Base-by-base conservation (phyloP, 148 eudicot species). In the Camellia japonica region DNA sequence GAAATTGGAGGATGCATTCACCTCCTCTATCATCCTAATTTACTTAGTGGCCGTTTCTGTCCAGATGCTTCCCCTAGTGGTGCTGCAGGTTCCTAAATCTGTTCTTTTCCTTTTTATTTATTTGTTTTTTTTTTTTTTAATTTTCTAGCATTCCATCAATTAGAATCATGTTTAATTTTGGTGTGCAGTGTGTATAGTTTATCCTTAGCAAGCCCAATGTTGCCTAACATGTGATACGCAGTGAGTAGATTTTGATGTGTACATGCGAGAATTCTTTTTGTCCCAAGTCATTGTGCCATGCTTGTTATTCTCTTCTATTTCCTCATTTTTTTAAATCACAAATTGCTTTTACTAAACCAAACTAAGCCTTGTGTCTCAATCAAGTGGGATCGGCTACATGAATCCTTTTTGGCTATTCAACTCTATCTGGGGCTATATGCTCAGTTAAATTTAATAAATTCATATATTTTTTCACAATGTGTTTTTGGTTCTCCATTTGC, bases 51-150 rank as follows among this genome's bases (percentile, higher is more conserved):
- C 44, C 97, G 97, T 73, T 97, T 81, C 84, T 97, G 99, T 86
- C 97, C 98, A 23, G 99, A 97, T 92, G 98, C 98, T 91, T 97
- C 99, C 51, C 98, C 96, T 68, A 85, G 85, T 87, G 99, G 99
- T 81, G 93, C 97, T 85, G 83, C 99, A 97, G 99, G 99, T 97
- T 76, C 54, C 63, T 3, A 73, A 44, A 70, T 59, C 8, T 75
- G 44, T 51, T 46, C 60, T 60, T 78, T 38, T 63, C 43, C 38
- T 30, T 30, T 30, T 30, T 30, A 30, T 1, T 30, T 30, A 30
- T 30, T 30, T 30, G 1, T 30, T 30, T 30, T 1, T 30, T 30
- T n/a, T 30, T 30, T 30, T 30, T 65, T 71, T 1, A 13, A n/a
- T 52, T 46, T 60, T 80, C 10, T 59, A 12, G 73, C 73, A 82